Base-by-base conservation (phyloP, 352 stramenopile species). In the Pythium pyrilobum region DNA sequence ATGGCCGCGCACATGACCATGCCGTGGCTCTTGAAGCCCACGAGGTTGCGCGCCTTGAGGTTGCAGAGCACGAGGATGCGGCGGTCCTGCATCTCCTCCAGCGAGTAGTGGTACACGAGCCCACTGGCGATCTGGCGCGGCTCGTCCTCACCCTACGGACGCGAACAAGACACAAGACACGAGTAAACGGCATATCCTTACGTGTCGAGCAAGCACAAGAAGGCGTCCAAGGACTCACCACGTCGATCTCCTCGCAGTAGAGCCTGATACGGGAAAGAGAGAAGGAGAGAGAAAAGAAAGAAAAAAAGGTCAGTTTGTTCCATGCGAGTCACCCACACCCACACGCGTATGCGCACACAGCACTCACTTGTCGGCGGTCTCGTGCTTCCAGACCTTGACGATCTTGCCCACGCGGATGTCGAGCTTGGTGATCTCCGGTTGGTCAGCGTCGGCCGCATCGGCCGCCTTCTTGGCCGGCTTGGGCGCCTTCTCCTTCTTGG, bases 361-460 rank as follows among this genome's bases (percentile, higher is more conserved):
- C 23, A 68, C 67, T 33, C 54, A 85, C 72, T 96, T 96, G 59
- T 96, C 88, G 23, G 84, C 85, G 7, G 77, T 90, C 43, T 94
- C 84, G 68, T 96, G 89, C 67, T 95, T 94, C 87, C 87, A 96
- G 39, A 93, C 86, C 56, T 96, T 96, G 54, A 92, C 72, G 66
- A 97, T 96, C 54, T 92, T 74, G 25, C 89, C 89, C 31, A 97
- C 89, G 51, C 87, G 86, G 55, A 97, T 96, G 71, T 96, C 86
- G 27, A 96, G 72, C 67, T 96, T 96, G 53, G 87, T 93, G 70
- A 96, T 92, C 59, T 95, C 84, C 1, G 82, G 67, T 61, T 95
- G 81, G 37, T 87, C 79, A 10, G 68, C 59, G 58, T 65, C 73
- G 20, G 69, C 67, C 15, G 53, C 33, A 9, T 21, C 42, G n/a